Conservation (phyloP, 768 basidiomycete genomes). For the Psilocybe cyanescens region DNA sequence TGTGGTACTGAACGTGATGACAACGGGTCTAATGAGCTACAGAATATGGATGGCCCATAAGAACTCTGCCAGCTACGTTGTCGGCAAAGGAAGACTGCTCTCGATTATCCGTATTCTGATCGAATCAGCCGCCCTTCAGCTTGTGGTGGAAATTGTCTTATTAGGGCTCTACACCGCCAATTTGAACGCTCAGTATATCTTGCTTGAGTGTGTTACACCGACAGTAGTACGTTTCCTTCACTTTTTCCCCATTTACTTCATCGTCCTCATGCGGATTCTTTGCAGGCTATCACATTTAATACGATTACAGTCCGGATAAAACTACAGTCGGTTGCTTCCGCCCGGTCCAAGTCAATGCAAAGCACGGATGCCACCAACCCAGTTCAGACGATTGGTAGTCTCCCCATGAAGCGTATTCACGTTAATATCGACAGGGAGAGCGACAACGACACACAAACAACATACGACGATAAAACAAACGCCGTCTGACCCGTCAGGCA, state of each 20-base stretch:
- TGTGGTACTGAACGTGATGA: neutral
- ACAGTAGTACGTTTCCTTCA: neutral
- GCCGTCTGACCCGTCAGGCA: too few relatives aligned
- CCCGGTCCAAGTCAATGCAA: neutral
- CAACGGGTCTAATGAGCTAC: constrained; percentile 2
- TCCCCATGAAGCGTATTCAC: constrained; percentile 6
- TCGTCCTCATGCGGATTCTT: too few relatives aligned
- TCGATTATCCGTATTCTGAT: constrained; percentile 1
- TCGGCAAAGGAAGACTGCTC: neutral
- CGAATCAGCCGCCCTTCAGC: constrained; percentile 5
- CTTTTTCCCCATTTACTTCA: too few relatives aligned
- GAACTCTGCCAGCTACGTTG: neutral
- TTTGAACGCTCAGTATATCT: constrained; percentile 3
- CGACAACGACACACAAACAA: neutral
- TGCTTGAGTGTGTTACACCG: neutral
- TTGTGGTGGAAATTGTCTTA: neutral
- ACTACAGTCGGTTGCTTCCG: neutral
- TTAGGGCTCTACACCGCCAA: neutral
- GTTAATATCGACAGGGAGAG: constrained; percentile 1
- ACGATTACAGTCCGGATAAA: constrained; percentile 8
- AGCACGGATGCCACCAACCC: neutral
- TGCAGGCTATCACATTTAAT: constrained; percentile 9
- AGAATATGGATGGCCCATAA: constrained; percentile 1
- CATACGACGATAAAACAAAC: too few relatives aligned
- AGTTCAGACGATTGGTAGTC: constrained; percentile 4